Conservation (phyloP, 140 eudicot species). For the Cichorium intybus region DNA sequence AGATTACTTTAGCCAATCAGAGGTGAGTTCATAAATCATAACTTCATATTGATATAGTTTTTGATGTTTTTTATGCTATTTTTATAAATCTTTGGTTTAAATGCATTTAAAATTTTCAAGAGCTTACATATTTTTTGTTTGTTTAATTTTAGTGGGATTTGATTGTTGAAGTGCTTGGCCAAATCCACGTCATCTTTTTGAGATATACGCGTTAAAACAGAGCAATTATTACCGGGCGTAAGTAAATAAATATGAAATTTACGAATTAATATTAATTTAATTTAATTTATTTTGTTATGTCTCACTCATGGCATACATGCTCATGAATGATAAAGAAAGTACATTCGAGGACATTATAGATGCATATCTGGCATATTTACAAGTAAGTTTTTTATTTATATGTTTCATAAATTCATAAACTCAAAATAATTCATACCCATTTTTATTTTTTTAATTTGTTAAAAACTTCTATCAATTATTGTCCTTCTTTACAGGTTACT, state of each 20-base stretch:
- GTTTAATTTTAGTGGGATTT: conserved; percentile 67
- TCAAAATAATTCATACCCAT: neutral
- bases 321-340: conserved; percentile 60
- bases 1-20: conserved; percentile 72
- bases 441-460: neutral
- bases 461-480: neutral
- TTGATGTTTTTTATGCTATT: conserved; percentile 3
- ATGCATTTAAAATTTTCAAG: conserved; percentile 1
- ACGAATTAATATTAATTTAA: neutral
- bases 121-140: conserved; percentile 15
- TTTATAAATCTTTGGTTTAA: conserved; percentile 11
- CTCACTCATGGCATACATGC: conserved; percentile 33
- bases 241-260: conserved; percentile 28
- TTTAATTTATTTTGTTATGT: neutral
- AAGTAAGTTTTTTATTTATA: conserved; percentile 54
- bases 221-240: conserved; percentile 71
- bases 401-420: neutral
- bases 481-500: conserved; percentile 50
- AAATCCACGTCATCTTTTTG: conserved; percentile 86
- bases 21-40: conserved; percentile 70
- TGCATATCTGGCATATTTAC: conserved; percentile 89
- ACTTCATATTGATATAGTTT: conserved; percentile 19
- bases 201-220: conserved; percentile 82
- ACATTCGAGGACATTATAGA: conserved; percentile 89
- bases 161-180: conserved; percentile 76